Percentiles rank a stretch among this genome's conserved stretches.
phyloP scores from a whole-genome alignment of 2,329 filamentous ascomycete species.

The Aspergillus japonicus region DNA sequence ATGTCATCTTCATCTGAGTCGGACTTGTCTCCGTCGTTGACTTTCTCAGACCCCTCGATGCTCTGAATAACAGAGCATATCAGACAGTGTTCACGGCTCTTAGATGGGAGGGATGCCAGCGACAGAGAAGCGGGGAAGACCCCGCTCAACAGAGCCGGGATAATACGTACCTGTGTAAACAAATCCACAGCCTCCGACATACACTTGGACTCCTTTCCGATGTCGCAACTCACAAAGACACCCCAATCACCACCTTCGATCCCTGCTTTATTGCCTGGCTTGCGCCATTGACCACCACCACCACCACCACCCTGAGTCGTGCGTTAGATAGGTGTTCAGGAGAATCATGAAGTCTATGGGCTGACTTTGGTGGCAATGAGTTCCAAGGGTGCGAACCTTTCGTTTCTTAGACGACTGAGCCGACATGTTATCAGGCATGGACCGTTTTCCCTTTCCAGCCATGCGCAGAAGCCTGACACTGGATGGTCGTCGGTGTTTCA shows the following conservation, averaged over 20 bases:
- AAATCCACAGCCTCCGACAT: conserved; percentile 58
- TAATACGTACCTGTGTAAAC: conserved; percentile 50
- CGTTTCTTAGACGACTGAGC: conserved; percentile 31
- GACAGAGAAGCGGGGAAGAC: background rate
- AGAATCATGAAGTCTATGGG: background rate
- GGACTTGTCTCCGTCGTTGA: conserved; percentile 27
- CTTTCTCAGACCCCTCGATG: conserved; percentile 18
- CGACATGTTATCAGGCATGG: conserved; percentile 28
- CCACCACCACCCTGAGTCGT: conserved; percentile 26
- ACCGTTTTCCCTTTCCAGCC: conserved; percentile 31
- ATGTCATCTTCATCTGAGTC: conserved; percentile 51
- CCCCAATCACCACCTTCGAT: conserved; percentile 56
- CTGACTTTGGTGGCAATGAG: background rate
- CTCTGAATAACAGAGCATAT: conserved; percentile 11
- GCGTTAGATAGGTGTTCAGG: conserved; percentile 6
- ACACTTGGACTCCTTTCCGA: conserved; percentile 61
- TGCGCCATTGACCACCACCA: conserved; percentile 29
- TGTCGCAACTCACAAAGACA: conserved; percentile 63
- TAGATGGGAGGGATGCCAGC: background rate
- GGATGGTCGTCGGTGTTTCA: background rate
- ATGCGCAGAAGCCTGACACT: conserved; percentile 16
- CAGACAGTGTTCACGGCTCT: background rate
- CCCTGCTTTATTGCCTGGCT: conserved; percentile 24
- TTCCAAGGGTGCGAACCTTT: conserved; percentile 28
- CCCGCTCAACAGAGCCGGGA: background rate